Conservation (phyloP, 768 basidiomycete species). For the Paxillus ammoniavirescens region DNA sequence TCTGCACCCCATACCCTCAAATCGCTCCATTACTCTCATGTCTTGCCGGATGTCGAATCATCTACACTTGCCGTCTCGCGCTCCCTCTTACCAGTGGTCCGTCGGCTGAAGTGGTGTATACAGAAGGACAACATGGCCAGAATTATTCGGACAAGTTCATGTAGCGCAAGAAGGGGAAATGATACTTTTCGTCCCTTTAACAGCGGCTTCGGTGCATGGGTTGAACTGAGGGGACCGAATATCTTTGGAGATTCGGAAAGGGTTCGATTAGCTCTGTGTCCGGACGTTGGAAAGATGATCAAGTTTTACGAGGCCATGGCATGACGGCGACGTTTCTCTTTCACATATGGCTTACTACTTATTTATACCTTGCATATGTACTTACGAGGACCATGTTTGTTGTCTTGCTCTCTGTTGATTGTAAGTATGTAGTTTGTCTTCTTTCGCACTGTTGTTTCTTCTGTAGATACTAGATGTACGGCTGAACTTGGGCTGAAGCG, state of each 20-base stretch:
- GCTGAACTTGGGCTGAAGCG: too few relatives aligned
- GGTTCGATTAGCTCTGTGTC: constrained; percentile 66
- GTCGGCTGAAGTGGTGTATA: constrained; percentile 69
- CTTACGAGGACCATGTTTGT: neutral
- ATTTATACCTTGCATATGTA: neutral
- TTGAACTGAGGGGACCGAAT: constrained; percentile 48
- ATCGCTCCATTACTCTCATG: constrained; percentile 46
- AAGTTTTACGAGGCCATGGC: constrained; percentile 54
- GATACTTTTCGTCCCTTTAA: constrained; percentile 26
- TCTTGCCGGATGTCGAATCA: constrained; percentile 64
- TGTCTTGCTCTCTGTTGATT: neutral
- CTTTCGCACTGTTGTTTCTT: neutral
- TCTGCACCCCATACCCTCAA: constrained; percentile 39
- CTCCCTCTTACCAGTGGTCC: constrained; percentile 60
- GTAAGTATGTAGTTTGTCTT: neutral
- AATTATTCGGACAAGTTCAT: constrained; percentile 44
- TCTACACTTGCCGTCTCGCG: constrained; percentile 57
- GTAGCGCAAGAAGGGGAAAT: constrained; percentile 29
- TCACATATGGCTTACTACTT: neutral
- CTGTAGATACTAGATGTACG: too few relatives aligned
- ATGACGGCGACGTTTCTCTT: constrained; percentile 8
- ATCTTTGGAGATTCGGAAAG: constrained; percentile 62
- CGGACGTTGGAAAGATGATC: constrained; percentile 56
- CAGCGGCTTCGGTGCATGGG: constrained; percentile 49
- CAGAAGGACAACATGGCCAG: constrained; percentile 61